A percentile compares a stretch with the other conserved stretches of the same genome.
Evolutionary conservation across 2,329 filamentous ascomycete species (phyloP).

Genomic region (Colletotrichum abscissum): DNA sequence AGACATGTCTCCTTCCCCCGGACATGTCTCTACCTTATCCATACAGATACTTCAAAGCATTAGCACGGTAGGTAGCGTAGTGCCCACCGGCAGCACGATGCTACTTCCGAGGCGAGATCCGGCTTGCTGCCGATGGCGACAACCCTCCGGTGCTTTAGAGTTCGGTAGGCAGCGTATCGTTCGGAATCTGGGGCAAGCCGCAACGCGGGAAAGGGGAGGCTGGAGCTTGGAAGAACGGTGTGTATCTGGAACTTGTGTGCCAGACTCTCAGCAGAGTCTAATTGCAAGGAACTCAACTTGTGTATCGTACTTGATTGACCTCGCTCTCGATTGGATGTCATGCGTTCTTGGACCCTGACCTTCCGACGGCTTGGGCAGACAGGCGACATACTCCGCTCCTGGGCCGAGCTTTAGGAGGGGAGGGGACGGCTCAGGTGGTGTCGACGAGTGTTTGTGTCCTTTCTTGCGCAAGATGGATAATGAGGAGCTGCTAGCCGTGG

Average conservation of each 20-base stretch:
- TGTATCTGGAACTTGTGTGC: background rate
- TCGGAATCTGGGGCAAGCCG: background rate
- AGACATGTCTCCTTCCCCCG: background rate
- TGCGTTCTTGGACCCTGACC: constrained; percentile 23
- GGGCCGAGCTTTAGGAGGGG: background rate
- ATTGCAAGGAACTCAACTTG: background rate
- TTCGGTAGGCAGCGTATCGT: background rate
- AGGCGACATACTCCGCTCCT: constrained; percentile 9
- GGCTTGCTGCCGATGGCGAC: background rate
- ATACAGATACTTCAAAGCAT: background rate
- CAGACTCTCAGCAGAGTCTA: background rate
- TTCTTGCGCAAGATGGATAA: background rate
- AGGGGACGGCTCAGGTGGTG: background rate
- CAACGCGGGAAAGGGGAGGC: background rate
- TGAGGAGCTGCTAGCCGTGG: background rate
- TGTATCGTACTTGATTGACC: background rate
- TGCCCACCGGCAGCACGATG: background rate
- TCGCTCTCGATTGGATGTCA: constrained; percentile 19
- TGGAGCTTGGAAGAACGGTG: background rate
- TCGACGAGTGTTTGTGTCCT: background rate
- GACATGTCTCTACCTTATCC: no score
- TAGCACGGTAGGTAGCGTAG: background rate
- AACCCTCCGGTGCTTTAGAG: background rate
- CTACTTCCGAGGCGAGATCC: background rate
- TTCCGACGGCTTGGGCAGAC: constrained; percentile 24